Conservation (phyloP, 176 grass and related monocot genomes). For the Bonia amplexicaulis region DNA sequence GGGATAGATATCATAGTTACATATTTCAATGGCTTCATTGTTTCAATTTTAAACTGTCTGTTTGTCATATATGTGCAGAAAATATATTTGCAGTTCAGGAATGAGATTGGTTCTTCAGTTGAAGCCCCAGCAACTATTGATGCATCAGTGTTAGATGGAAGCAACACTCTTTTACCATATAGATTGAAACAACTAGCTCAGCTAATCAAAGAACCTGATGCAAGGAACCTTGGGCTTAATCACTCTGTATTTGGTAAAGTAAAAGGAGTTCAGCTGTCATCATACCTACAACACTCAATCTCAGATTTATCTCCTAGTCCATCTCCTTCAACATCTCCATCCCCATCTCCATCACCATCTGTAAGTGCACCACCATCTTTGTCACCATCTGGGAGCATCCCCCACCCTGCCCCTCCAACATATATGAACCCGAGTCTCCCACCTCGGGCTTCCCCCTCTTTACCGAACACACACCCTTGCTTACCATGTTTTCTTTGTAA, state of each 20-base stretch:
- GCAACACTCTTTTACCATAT: constrained; percentile 55
- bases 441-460: constrained; percentile 29
- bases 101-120: constrained; percentile 64
- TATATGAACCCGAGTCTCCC: constrained; percentile 19
- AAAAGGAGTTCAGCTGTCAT: constrained; percentile 73
- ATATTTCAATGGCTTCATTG: background rate
- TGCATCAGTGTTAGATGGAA: constrained; percentile 62
- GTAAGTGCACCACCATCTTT: constrained; percentile 16
- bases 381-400: constrained; percentile 23
- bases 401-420: constrained; percentile 22
- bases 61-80: constrained; percentile 37
- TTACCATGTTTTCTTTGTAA: constrained; percentile 40
- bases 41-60: constrained; percentile 14
- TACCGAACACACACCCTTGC: constrained; percentile 20
- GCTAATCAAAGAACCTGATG: constrained; percentile 48
- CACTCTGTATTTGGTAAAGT: constrained; percentile 84
- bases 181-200: constrained; percentile 76
- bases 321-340: constrained; percentile 45
- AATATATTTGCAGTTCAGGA: constrained; percentile 62
- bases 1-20: background rate
- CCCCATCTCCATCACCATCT: constrained; percentile 37
- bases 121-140: constrained; percentile 44
- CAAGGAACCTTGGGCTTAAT: constrained; percentile 71
- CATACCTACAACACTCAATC: constrained; percentile 52
- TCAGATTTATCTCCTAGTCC: constrained; percentile 55